Evolutionary conservation across 768 basidiomycete species (phyloP), one percentile per base, ranked within the genome.

Genomic region (Calocybe cyanea): DNA sequence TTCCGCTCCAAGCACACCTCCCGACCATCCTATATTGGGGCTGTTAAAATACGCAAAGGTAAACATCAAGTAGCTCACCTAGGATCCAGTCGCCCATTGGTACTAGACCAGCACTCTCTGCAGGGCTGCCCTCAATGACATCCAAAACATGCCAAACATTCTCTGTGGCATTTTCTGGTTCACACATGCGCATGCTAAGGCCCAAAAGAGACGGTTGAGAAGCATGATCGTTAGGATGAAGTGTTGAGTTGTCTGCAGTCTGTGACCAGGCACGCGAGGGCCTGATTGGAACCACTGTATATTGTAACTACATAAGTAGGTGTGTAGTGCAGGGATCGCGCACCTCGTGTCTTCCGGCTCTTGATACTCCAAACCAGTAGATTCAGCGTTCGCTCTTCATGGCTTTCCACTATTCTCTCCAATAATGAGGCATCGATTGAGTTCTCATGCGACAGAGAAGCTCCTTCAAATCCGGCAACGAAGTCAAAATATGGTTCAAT

Each of bases 131-230:
- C 63, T 99, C 95, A 32, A 95, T 69, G 11, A 99, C 92, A 60
- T 99, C 96, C 37, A 99, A 73, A 32, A 99, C 92, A 65, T 98
- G 96, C 94, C 96, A 99, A 4, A 99, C 93, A 52, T 87, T 91
- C 59, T 97, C 92, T 15, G 90, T 71, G 13, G 95, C 87, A 41
- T 79, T 74, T 56, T 90, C 85, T 3, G 95, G 93, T 61, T 89
- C 81, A 60, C 96, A 99, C 60, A 97, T 78, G 17, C 95, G 80
- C 80, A 98, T 85, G 58, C 88, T 92, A 6, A 99, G 73, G 0
- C 96, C 96, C 19, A 99, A 75, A n/a, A 98, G 65, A 7, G 93
- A 95, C 3, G 95, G 94, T 57, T 88, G 85, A 4, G 72, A 65
- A 15, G 67, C 68, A 6, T 67, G 52, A 32, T 66, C 71, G 13